A percentile compares a stretch with the other conserved stretches of the same genome.
Conservation (phyloP, 2,329 filamentous ascomycete species). For the Cercospora beticola region DNA sequence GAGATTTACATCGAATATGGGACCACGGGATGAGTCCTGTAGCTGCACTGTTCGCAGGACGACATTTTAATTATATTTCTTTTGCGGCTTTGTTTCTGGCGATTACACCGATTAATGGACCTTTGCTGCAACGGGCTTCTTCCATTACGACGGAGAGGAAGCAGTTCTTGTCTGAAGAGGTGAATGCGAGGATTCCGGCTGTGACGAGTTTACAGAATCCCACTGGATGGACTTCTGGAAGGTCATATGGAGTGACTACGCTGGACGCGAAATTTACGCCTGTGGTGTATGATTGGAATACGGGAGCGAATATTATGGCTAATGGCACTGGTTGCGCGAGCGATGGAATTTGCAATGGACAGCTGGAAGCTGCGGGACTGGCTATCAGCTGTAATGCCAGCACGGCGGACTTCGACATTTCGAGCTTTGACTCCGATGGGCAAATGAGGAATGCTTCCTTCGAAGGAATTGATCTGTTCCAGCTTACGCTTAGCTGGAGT, state of each 20-base stretch:
- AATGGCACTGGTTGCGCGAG: constrained; percentile 17
- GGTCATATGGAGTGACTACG: constrained; percentile 18
- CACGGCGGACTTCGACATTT: constrained; percentile 17
- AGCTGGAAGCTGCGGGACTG: constrained; percentile 17
- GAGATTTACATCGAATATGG: constrained; percentile 21
- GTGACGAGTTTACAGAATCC: constrained; percentile 11
- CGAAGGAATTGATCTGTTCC: constrained; percentile 16
- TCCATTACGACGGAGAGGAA: constrained; percentile 15
- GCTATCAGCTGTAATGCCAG: constrained; percentile 18
- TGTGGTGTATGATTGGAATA: constrained; percentile 20
- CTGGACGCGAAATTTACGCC: constrained; percentile 12
- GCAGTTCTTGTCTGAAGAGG: constrained; percentile 13
- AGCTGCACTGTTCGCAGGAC: constrained; percentile 18
- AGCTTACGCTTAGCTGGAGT: constrained; percentile 11
- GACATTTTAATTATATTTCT: constrained; percentile 21
- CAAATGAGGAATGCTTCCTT: constrained; percentile 14
- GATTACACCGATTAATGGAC: constrained; percentile 22
- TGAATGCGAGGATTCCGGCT: constrained; percentile 10
- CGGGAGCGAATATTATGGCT: constrained; percentile 1
- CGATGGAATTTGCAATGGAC: constrained; percentile 17
- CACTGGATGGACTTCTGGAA: constrained; percentile 19
- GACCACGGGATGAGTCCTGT: constrained; percentile 20
- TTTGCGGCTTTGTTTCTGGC: constrained; percentile 22
- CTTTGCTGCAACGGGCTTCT: constrained; percentile 21
- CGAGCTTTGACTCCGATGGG: constrained; percentile 1